phyloP scores from a whole-genome alignment of 371 early-diverging fungal species.

The Mucor indicus region DNA sequence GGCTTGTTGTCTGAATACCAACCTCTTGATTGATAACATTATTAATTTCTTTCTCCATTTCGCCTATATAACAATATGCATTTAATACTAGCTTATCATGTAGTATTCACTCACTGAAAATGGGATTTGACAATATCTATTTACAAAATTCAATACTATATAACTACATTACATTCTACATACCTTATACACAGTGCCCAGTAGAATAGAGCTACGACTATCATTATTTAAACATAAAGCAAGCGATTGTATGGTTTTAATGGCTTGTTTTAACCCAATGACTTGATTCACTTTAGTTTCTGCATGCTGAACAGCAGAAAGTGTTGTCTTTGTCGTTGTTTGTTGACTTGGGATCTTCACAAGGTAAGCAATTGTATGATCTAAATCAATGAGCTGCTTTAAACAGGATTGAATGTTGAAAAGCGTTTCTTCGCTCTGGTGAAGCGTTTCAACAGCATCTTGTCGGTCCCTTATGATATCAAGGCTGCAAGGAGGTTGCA shows the following conservation, averaged over 20 bases:
- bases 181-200: conserved; percentile 16
- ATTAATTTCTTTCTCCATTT: conserved; percentile 33
- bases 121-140: conserved; percentile 24
- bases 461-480: conserved; percentile 37
- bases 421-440: conserved; percentile 23
- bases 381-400: conserved; percentile 25
- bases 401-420: conserved; percentile 37
- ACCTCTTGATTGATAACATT: conserved; percentile 67
- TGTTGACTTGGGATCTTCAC: conserved; percentile 10
- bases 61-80: background rate
- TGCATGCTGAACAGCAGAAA: conserved; percentile 48
- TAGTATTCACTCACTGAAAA: conserved; percentile 3
- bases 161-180: background rate
- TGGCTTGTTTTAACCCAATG: conserved; percentile 63
- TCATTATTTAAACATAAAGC: conserved; percentile 21
- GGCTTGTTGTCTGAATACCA: conserved; percentile 62
- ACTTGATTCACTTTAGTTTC: conserved; percentile 74
- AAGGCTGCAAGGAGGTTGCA: conserved; percentile 61
- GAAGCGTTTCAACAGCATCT: conserved; percentile 53
- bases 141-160: background rate
- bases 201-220: background rate
- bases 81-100: too few relatives aligned
- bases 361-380: conserved; percentile 24
- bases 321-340: background rate
- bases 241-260: conserved; percentile 43